These are phyloP conservation scores for Tetrahymena malaccensis DNA, from an alignment of 73 alveolate species.

Conservation along the genomic window DNA sequence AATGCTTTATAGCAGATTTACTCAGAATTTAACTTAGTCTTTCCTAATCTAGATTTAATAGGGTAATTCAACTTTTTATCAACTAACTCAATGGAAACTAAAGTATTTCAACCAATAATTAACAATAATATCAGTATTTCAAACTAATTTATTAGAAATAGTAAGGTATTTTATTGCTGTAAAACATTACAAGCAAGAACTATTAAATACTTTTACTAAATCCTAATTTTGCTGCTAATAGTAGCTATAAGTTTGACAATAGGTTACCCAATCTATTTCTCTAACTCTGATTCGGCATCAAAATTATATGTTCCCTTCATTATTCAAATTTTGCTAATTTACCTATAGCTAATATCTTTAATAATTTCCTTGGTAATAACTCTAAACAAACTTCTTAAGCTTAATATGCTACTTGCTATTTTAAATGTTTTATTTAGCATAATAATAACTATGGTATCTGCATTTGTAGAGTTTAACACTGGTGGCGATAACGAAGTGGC, in stretches of 20 bases:
- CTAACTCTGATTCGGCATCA: not conserved
- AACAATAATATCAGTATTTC: too few species aligned
- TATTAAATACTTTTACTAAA: not conserved
- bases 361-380: not conserved
- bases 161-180: not conserved
- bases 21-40: not conserved
- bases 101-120: not conserved
- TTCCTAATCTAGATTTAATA: not conserved
- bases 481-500: not conserved
- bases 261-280: not conserved
- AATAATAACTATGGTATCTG: not conserved
- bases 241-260: not conserved
- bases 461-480: not conserved
- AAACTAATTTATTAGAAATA: not conserved
- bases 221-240: not conserved
- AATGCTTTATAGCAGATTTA: not conserved
- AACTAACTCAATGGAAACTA: not conserved
- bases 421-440: not conserved
- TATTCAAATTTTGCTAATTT: not conserved
- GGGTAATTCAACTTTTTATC: not conserved
- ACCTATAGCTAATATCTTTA: not conserved
- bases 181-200: not conserved
- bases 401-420: too few species aligned
- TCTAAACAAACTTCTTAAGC: not conserved
- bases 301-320: not conserved